Conservation (phyloP, 768 basidiomycete genomes). For the Boletellus sp. region DNA sequence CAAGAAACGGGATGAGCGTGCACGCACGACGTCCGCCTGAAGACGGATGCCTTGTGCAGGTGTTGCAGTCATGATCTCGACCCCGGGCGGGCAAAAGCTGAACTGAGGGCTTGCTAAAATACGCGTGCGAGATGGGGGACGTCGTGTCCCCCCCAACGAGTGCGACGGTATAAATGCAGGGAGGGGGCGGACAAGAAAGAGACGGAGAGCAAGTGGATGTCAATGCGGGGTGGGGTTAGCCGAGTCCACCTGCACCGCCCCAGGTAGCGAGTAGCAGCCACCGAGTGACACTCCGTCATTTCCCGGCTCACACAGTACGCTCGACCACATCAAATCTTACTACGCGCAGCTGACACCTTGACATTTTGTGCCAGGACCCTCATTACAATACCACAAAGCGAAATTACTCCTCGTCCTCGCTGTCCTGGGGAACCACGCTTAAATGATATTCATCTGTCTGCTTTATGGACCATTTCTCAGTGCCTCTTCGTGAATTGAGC, state of each 20-base stretch:
- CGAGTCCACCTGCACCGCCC: conserved; percentile 7
- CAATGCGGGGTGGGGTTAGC: conserved; percentile 11
- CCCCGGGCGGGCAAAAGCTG: not conserved
- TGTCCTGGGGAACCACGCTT: not conserved
- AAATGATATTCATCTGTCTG: not conserved
- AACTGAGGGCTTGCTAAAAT: not conserved
- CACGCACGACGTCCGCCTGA: conserved; percentile 20
- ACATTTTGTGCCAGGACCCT: not conserved
- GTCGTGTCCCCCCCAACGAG: conserved; percentile 4
- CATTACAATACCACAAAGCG: not conserved
- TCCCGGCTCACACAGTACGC: not conserved
- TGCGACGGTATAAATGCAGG: conserved; percentile 1
- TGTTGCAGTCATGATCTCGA: conserved; percentile 17
- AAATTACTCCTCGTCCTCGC: not conserved
- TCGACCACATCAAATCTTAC: not conserved
- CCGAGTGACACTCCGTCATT: not conserved
- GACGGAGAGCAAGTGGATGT: conserved; percentile 1
- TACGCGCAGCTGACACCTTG: not conserved
- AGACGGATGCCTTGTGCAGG: conserved; percentile 8
- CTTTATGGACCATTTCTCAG: not conserved
- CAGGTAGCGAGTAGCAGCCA: not conserved
- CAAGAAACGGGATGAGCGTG: not conserved
- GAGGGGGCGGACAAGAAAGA: not conserved
- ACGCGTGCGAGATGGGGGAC: conserved; percentile 4
- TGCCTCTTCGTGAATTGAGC: conserved; percentile 4